phyloP scores from a whole-genome alignment of 1,139 yeast genomes.

The Blastobotrys niveus region DNA sequence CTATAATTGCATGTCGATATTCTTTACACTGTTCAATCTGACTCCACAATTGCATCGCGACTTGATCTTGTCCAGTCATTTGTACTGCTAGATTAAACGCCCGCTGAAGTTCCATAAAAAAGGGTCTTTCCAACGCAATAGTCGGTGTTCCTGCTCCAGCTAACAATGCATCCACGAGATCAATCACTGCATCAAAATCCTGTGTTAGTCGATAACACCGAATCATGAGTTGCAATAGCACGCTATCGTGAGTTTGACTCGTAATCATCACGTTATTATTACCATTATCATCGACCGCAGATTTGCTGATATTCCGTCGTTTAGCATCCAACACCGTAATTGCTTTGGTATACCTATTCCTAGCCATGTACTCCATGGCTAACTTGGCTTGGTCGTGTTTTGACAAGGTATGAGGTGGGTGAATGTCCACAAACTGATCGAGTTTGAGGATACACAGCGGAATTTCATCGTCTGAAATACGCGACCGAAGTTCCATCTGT shows the following conservation, averaged over 20 bases:
- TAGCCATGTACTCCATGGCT: constrained; percentile 20
- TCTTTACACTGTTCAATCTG: constrained; percentile 14
- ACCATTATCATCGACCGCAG: no score
- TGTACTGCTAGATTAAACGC: constrained; percentile 10
- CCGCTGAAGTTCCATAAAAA: constrained; percentile 19
- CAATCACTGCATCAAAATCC: constrained; percentile 14
- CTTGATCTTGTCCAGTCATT: constrained; percentile 1
- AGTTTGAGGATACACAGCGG: neutral
- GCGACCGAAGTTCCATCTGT: constrained; percentile 3
- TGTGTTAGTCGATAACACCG: constrained; percentile 15
- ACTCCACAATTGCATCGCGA: constrained; percentile 11
- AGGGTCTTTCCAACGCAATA: constrained; percentile 16
- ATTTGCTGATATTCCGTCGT: no score
- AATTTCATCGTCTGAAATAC: neutral
- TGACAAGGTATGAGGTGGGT: neutral
- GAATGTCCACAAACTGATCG: constrained; percentile 4
- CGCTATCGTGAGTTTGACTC: constrained; percentile 20
- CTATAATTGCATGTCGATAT: constrained; percentile 13
- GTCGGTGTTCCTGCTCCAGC: constrained; percentile 15
- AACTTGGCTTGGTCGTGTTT: constrained; percentile 17
- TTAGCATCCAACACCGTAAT: constrained; percentile 20
- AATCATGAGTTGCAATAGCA: constrained; percentile 20
- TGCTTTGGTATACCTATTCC: constrained; percentile 18
- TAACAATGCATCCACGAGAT: constrained; percentile 16
- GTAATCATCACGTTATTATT: constrained; percentile 17